These are phyloP conservation scores for Boletus reticulatus DNA, from an alignment of 768 basidiomycete species.

Conservation along the genomic window DNA sequence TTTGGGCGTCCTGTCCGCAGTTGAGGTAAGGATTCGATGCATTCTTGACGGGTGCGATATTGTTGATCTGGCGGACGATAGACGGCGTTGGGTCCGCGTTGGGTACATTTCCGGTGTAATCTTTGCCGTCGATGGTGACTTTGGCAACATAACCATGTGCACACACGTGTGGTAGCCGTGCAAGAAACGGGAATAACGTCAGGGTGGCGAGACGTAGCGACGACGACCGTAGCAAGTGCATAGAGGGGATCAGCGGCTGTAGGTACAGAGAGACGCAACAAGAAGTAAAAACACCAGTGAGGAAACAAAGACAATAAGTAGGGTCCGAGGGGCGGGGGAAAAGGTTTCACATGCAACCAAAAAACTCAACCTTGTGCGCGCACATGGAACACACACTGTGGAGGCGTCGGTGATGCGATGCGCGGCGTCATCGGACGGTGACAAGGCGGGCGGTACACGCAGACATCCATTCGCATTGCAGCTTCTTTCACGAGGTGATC, in stretches of 20 bases:
- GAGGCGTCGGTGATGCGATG: too few species aligned
- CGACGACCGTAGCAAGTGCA: conserved; percentile 1
- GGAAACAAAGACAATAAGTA: too few species aligned
- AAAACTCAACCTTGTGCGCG: too few species aligned
- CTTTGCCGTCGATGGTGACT: conserved; percentile 43
- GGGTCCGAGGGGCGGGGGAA: too few species aligned
- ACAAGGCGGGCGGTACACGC: too few species aligned
- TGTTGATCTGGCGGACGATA: conserved; percentile 45
- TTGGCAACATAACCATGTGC: conserved; percentile 46
- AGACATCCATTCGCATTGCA: too few species aligned
- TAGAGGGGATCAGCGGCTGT: not conserved
- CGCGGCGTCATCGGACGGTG: too few species aligned
- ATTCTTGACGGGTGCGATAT: conserved; percentile 51
- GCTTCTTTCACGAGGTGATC: too few species aligned
- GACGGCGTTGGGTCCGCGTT: conserved; percentile 37
- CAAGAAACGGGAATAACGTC: conserved; percentile 9
- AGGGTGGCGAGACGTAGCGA: not conserved
- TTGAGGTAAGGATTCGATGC: conserved; percentile 53
- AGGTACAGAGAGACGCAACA: too few species aligned
- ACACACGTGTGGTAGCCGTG: conserved; percentile 18
- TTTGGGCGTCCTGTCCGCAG: conserved; percentile 55
- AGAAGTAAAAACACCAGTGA: too few species aligned
- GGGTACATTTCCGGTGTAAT: conserved; percentile 43
- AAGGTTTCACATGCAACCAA: too few species aligned
- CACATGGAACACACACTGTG: too few species aligned